Evolutionary conservation across 2,329 filamentous ascomycete genomes (phyloP).

Genomic region (Eutypa lata): DNA sequence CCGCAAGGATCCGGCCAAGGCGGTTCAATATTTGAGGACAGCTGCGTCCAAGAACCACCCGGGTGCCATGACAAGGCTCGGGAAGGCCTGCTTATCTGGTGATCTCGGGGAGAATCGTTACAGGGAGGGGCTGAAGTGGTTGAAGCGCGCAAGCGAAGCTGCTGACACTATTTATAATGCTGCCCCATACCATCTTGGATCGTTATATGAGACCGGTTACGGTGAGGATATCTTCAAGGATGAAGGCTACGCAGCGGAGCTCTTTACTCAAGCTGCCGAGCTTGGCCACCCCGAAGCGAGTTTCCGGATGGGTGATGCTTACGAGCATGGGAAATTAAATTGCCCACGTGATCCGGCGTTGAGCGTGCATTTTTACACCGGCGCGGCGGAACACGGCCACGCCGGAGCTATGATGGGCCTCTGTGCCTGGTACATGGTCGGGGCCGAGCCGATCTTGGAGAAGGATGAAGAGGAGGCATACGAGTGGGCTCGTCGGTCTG

Average conservation of each 20-base stretch:
- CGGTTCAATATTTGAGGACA: conserved; percentile 87
- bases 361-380: conserved; percentile 96
- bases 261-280: conserved; percentile 93
- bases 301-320: conserved; percentile 89
- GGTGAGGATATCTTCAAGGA: conserved; percentile 94
- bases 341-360: conserved; percentile 90
- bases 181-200: conserved; percentile 85
- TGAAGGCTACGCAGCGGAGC: conserved; percentile 82
- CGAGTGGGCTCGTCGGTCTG: conserved; percentile 88
- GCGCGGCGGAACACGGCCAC: conserved; percentile 80
- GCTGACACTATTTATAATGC: conserved; percentile 90
- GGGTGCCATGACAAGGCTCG: conserved; percentile 88
- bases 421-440: conserved; percentile 98
- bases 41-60: conserved; percentile 93
- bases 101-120: conserved; percentile 87
- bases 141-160: conserved; percentile 87
- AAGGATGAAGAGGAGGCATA: conserved; percentile 96
- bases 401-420: conserved; percentile 94
- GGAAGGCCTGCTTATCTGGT: conserved; percentile 83
- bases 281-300: conserved; percentile 84
- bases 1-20: conserved; percentile 83
- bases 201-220: conserved; percentile 88
- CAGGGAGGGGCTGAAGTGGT: conserved; percentile 90
- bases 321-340: conserved; percentile 84
- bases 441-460: conserved; percentile 84